phyloP scores from a whole-genome alignment of 2,329 filamentous ascomycete genomes.

The Colletotrichum falcatum region DNA sequence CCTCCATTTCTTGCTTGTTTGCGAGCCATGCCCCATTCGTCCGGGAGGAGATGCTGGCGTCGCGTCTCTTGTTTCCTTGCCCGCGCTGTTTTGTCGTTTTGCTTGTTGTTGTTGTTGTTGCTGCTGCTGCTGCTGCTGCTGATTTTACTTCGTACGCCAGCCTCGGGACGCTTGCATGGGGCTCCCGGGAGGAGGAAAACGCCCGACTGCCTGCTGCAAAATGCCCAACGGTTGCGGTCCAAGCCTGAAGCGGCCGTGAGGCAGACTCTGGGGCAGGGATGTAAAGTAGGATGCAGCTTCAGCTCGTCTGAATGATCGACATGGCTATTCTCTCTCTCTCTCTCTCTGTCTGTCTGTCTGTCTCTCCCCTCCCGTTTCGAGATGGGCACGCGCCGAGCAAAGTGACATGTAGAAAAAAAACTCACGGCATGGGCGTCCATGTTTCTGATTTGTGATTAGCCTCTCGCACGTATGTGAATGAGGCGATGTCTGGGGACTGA shows the following conservation, averaged over 20 bases:
- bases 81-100: not conserved
- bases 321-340: not conserved
- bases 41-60: not conserved
- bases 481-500: slow-evolving; percentile 7
- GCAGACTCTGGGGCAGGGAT: not conserved
- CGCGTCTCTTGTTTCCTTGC: slow-evolving; percentile 1
- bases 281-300: not conserved
- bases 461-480: not conserved
- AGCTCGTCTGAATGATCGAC: slow-evolving; percentile 31
- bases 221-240: slow-evolving; percentile 21
- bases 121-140: not conserved
- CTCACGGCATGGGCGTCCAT: not conserved
- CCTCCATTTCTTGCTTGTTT: slow-evolving; percentile 1
- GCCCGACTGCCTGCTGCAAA: no score
- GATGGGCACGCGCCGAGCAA: not conserved
- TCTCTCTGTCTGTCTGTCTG: no score
- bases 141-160: not conserved
- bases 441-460: not conserved
- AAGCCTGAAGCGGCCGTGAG: slow-evolving; percentile 25
- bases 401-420: not conserved
- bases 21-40: not conserved
- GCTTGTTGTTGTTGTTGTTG: no score
- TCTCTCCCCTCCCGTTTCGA: no score
- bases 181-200: no score
- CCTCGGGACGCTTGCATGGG: not conserved